Percentiles rank a stretch among this genome's conserved stretches.
Conservation (phyloP, 352 stramenopile genomes). For the Lagenidium sp. region DNA sequence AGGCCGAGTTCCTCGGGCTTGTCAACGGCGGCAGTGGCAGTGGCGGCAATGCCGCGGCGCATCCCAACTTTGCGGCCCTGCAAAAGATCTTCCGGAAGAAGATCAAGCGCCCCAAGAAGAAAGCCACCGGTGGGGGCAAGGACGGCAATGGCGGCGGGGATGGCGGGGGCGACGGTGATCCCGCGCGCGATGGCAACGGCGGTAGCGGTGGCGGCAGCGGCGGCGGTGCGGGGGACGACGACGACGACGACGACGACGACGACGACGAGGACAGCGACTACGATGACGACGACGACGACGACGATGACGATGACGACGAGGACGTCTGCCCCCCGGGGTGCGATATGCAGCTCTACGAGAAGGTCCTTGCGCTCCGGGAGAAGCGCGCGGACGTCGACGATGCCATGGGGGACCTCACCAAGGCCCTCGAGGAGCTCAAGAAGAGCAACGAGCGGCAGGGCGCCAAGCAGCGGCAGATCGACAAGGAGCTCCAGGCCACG, state of each 20-base stretch:
- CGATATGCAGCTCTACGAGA: conserved; percentile 88
- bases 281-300: conserved; percentile 85
- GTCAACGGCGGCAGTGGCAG: conserved; percentile 47
- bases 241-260: conserved; percentile 67
- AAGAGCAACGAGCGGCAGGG: conserved; percentile 79
- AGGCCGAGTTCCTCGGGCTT: conserved; percentile 57
- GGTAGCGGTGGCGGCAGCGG: too few relatives aligned
- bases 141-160: conserved; percentile 25
- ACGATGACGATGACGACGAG: conserved; percentile 89
- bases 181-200: conserved; percentile 36
- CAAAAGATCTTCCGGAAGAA: conserved; percentile 90
- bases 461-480: conserved; percentile 82
- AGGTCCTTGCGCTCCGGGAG: conserved; percentile 87
- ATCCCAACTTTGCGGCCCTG: conserved; percentile 59
- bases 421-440: conserved; percentile 84
- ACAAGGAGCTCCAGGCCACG: conserved; percentile 87
- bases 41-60: conserved; percentile 19
- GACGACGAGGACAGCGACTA: conserved; percentile 62
- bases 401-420: conserved; percentile 72
- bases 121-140: conserved; percentile 12
- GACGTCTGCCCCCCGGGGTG: conserved; percentile 86
- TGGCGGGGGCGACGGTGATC: conserved; percentile 17
- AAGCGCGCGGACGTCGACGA: conserved; percentile 90
- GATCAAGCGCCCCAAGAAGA: conserved; percentile 89
- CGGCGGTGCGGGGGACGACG: conserved; percentile 31